phyloP scores from a whole-genome alignment of 768 basidiomycete genomes.

The Royoungia palumana region DNA sequence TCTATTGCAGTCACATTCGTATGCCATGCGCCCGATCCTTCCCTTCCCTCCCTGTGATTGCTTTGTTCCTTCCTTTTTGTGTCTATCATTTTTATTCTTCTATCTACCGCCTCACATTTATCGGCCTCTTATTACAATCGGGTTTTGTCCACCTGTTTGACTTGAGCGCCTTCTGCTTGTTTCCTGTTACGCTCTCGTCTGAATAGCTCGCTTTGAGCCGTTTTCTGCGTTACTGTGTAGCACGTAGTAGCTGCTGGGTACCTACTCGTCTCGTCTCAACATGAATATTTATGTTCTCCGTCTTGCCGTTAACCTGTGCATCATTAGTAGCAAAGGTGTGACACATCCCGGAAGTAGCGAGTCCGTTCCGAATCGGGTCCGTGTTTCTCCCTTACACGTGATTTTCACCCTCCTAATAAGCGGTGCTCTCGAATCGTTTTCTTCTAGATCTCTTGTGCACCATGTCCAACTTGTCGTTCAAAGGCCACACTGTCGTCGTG shows the following conservation, averaged over 20 bases:
- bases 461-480: conserved; percentile 61
- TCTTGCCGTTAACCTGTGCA: neutral
- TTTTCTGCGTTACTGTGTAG: conserved; percentile 33
- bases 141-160: conserved; percentile 19
- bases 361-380: too few relatives aligned
- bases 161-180: conserved; percentile 29
- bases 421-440: too few relatives aligned
- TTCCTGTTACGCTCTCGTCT: conserved; percentile 30
- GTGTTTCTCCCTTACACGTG: conserved; percentile 11
- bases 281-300: conserved; percentile 19
- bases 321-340: too few relatives aligned
- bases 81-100: conserved; percentile 27
- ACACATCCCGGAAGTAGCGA: too few relatives aligned
- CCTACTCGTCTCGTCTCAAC: conserved; percentile 27
- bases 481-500: conserved; percentile 87
- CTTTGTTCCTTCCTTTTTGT: conserved; percentile 23
- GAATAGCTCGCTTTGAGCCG: conserved; percentile 20
- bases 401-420: neutral
- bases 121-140: conserved; percentile 28
- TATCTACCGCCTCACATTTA: conserved; percentile 28
- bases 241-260: conserved; percentile 34
- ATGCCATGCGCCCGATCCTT: conserved; percentile 18
- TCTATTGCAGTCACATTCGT: conserved; percentile 24
- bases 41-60: conserved; percentile 11
- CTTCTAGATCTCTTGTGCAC: neutral